Base-by-base conservation (phyloP, 1,284 basidiomycete genomes). In the Apiotrichum gracile region DNA sequence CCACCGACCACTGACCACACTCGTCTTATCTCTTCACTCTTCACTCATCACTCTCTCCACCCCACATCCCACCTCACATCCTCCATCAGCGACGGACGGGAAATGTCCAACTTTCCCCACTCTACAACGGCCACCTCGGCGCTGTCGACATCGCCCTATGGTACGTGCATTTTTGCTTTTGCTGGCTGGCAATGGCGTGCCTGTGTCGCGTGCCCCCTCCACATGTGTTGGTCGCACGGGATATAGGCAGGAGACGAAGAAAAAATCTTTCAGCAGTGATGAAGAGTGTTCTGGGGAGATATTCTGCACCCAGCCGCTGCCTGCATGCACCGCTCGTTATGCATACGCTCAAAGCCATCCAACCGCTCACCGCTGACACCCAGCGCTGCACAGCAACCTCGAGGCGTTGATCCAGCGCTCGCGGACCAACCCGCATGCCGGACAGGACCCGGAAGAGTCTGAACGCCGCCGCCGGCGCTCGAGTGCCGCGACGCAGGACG, bases 21-120 rank as follows among this genome's bases (percentile, higher is more conserved):
- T 31, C 29, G 29, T 31, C 29, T 8, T 31, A n/a, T n/a, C 27
- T 31, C 37, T 19, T 38, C n/a, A n/a, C 19, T 19, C n/a, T 4
- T 33, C 17, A 10, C 8, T 24, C 22, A 25, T 17, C 35, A 25
- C 21, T 22, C n/a, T 10, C 3, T 19, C 10, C 14, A 14, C 49
- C 31, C 25, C 38, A n/a, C n/a, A n/a, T 22, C 7, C 42, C n/a
- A 38, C n/a, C 37, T 12, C 14, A 26, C 40, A n/a, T 22, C 39
- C 12, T 22, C 13, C 19, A 47, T n/a, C 34, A 17, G 16, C 8
- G 7, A 7, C 6, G 41, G 26, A 29, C 41, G 7, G 19, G 26
- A 9, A n/a, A 72, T 72, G 70, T 68, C 70, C 25, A 71, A 74
- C 60, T 71, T 61, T 44, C 72, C 72, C 24, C 72, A 74, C 55